phyloP scores from a whole-genome alignment of 306 rosid genomes.

The Vigna angularis region DNA sequence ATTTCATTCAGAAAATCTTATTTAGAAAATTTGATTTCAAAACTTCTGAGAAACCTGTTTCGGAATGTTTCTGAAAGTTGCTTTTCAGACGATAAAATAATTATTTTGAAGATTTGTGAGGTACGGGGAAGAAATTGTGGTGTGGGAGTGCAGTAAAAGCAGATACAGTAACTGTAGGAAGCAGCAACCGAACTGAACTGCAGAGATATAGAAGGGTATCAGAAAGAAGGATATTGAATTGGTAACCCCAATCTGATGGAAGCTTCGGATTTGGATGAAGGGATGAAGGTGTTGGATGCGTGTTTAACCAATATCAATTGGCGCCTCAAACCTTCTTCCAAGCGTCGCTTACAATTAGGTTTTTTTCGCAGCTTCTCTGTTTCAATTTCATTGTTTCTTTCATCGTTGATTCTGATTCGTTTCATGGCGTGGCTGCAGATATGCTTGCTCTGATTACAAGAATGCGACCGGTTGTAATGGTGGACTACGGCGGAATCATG shows the following conservation, averaged over 20 bases:
- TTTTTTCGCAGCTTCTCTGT: not conserved
- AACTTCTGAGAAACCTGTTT: too few species aligned
- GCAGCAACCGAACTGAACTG: not conserved
- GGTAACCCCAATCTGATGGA: conserved; percentile 27
- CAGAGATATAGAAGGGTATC: too few species aligned
- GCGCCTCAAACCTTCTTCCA: conserved; percentile 79
- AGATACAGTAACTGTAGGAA: not conserved
- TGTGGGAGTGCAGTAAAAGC: too few species aligned
- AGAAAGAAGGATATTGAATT: not conserved
- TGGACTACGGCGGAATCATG: conserved; percentile 91
- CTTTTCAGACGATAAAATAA: too few species aligned
- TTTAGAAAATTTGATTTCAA: too few species aligned
- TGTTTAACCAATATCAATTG: conserved; percentile 70
- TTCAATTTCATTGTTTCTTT: not conserved
- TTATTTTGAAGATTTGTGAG: too few species aligned
- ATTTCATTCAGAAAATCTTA: too few species aligned
- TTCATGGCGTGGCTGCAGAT: conserved; percentile 51
- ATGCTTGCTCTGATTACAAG: conserved; percentile 73
- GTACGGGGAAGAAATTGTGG: too few species aligned
- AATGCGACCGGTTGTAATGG: conserved; percentile 83
- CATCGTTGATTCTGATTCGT: not conserved
- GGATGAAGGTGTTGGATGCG: conserved; percentile 53
- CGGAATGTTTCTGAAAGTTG: too few species aligned
- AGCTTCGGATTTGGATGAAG: conserved; percentile 57
- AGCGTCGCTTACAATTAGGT: conserved; percentile 81